Base-by-base conservation (phyloP, 805 yeast species). In the Candida coleopterorum region DNA sequence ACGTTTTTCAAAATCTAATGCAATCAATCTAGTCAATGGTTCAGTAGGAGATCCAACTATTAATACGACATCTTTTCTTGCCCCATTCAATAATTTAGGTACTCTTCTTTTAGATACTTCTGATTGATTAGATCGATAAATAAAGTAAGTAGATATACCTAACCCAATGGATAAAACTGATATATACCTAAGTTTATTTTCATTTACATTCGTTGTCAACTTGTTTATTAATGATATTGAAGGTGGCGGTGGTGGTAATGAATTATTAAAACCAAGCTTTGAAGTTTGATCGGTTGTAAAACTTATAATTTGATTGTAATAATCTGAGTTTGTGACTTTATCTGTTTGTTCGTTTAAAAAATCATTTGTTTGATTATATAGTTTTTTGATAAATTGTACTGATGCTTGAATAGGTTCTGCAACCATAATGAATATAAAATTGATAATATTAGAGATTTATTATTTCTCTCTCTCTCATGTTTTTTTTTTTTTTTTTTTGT, bases 21-120 rank as follows among this genome's bases (percentile, higher is more conserved):
- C 85, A 21, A 86, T 60, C 35, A 79, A 67, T 39, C 85, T 69
- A 1, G 86, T 77, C 38, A 85, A 60, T 1, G 87, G 86, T 43
- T 84, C 90, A 2, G 76, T 68, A 2, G 89, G 88, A 1, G 87
- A 79, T 1, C 95, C 95, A 4, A 85, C 70, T 4, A 86, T 62
- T 15, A 87, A 62, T 3, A 86, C 75, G 7, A 84, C 90, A 47
- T 85, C 93, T 41, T 72, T 70, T 34, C 96, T 63, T 3, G 85
- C 83, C 2, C 95, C 93, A 42, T 79, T 79, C 4, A 72, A 47
- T 22, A 86, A 64, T 40, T 78, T 70, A 4, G 71, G 68, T 1
- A 88, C 94, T 40, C 79, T 62, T 47, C 90, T 61, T 14, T 37
- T 25, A 18, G 29, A 29, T 17, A 37, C 35, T 16, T 20, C 12